Percentiles rank a stretch among this genome's conserved stretches.
phyloP scores from a whole-genome alignment of 495 filamentous ascomycete genomes.

The Pyrenula aspistea region DNA sequence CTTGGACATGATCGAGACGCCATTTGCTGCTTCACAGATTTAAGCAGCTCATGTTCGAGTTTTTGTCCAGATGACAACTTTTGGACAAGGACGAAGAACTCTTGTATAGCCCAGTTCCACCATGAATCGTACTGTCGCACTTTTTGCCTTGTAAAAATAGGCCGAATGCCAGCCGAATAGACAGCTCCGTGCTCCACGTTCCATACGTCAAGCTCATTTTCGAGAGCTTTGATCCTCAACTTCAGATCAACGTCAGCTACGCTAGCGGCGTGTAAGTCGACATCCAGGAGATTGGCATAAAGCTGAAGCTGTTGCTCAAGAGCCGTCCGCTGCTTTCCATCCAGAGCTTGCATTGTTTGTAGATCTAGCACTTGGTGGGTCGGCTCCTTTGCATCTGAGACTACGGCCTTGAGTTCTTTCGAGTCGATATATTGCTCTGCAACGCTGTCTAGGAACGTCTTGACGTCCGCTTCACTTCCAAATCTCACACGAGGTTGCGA shows the following conservation, averaged over 20 bases:
- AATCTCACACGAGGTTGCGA: not conserved
- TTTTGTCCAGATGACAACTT: not conserved
- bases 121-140: slow-evolving; percentile 7
- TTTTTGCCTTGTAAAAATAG: slow-evolving; percentile 3
- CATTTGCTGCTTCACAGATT: not conserved
- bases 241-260: not conserved
- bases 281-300: not conserved
- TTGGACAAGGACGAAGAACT: slow-evolving; percentile 2
- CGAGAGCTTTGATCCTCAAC: not conserved
- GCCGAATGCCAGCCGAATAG: slow-evolving; percentile 4
- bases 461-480: not conserved
- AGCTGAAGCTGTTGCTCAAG: not conserved
- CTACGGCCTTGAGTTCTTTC: not conserved
- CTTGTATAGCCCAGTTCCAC: slow-evolving; percentile 11
- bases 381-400: not conserved
- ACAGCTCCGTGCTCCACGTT: slow-evolving; percentile 4
- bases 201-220: slow-evolving; percentile 3
- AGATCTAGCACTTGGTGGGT: not conserved
- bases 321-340: not conserved
- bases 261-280: not conserved
- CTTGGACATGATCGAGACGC: not conserved
- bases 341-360: not conserved
- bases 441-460: not conserved
- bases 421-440: not conserved
- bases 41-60: not conserved